phyloP scores from a whole-genome alignment of 2,329 filamentous ascomycete genomes.

The Cladosporium oxysporum region DNA sequence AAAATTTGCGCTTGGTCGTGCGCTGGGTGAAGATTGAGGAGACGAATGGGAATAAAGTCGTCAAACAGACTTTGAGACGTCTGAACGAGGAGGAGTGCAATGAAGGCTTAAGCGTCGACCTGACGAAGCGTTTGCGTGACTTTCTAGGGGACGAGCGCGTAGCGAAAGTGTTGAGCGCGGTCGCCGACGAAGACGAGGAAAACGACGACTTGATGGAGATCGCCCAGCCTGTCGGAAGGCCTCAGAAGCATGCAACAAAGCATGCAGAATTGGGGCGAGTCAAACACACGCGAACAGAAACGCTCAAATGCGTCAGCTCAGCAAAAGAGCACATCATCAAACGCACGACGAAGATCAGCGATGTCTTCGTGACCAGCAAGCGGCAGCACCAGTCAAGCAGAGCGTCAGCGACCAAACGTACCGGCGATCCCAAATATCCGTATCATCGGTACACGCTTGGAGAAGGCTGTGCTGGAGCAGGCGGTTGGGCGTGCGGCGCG shows the following conservation, averaged over 20 bases:
- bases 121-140: neutral
- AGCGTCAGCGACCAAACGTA: neutral
- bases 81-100: neutral
- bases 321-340: too few species aligned
- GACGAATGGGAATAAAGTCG: neutral
- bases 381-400: neutral
- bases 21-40: constrained; percentile 51
- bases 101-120: neutral
- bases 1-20: constrained; percentile 46
- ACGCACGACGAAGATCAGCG: neutral
- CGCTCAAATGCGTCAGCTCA: neutral
- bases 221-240: neutral
- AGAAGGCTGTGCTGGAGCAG: constrained; percentile 73
- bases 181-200: neutral
- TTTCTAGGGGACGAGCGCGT: neutral
- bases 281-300: neutral
- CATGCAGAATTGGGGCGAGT: neutral
- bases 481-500: constrained; percentile 69
- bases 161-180: neutral
- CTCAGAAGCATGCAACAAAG: neutral
- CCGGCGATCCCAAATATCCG: neutral
- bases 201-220: too few species aligned
- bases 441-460: constrained; percentile 60
- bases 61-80: neutral
- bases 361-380: neutral